Evolutionary conservation across 139 green algal genomes (phyloP), one percentile per base, ranked within the genome.

Genomic region (Chlamydomonas applanata): DNA sequence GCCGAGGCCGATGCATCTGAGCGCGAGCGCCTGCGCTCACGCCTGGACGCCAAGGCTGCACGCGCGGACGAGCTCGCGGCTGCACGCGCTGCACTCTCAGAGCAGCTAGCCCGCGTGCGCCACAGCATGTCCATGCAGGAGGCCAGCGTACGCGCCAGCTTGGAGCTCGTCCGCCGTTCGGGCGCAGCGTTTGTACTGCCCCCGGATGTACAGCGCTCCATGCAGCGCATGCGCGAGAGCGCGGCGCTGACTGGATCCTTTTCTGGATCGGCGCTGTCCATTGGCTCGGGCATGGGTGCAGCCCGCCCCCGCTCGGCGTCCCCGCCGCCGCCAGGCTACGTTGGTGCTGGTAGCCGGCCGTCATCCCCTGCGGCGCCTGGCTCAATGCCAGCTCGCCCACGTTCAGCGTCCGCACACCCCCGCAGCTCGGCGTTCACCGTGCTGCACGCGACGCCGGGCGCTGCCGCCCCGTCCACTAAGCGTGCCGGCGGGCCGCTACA

Each of bases 111-210:
- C 9, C 29, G 54, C 32, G 68, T 77, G 30, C 45, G 75, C 52
- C 71, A 81, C 44, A 52, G 71, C 30, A 79, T 85, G 56, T 73
- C 71, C 13, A 71, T 81, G 4, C 44, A 73, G 67, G 29, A 63
- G 40, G 40, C 34, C 9, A 25, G n/a, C 14, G 45, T 73, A 4
- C 35, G 40, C 13, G 24, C 25, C 24, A 61, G 34, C 67, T 14
- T 73, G 36, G 67, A 73, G 17, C 54, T 60, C 40, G 30, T 73
- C 9, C 44, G 67, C 2, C 67, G 40, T 19, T 62, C 40, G 3
- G 67, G 67, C 3, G 40, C 67, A 30, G 40, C 44, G 5, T 73
- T 73, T 34, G 40, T 30, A 4, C 67, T 73, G 40, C 67, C 67
- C 40, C 67, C 22, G 2, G 67, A 73, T 17, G 45, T 73, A 7